phyloP scores from a whole-genome alignment of 78 protist species.

The Monocercomonoides exilis region DNA sequence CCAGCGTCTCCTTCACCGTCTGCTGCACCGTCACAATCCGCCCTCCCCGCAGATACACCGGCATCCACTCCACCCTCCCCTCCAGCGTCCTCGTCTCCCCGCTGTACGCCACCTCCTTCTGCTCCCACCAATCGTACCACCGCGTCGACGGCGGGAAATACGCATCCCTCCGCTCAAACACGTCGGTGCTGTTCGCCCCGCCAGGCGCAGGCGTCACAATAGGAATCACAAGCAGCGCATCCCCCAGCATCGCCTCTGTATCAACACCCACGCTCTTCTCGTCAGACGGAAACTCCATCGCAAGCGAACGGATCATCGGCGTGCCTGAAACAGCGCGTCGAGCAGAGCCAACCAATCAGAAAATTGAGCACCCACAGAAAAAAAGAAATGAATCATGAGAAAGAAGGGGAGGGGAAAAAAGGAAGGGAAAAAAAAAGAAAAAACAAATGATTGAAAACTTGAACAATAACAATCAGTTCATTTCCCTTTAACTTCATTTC shows the following conservation, averaged over 20 bases:
- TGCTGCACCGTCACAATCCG: neutral
- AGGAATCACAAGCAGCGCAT: slow-evolving; percentile 11
- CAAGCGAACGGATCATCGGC: neutral
- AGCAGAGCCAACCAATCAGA: too few species aligned
- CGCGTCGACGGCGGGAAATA: slow-evolving; percentile 3
- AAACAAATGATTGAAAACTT: too few species aligned
- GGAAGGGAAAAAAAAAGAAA: too few species aligned
- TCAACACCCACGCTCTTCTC: neutral
- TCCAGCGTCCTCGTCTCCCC: neutral
- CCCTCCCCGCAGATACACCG: neutral
- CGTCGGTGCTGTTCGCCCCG: neutral
- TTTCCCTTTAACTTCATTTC: too few species aligned
- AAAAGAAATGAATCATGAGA: too few species aligned
- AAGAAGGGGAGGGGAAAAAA: too few species aligned
- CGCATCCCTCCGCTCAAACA: neutral
- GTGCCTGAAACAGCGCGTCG: too few species aligned
- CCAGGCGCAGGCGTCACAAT: neutral
- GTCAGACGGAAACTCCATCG: neutral
- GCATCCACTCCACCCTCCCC: neutral
- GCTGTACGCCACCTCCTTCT: neutral
- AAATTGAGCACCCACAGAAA: too few species aligned
- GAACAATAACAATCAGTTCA: too few species aligned
- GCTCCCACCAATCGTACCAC: neutral
- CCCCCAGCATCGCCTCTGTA: slow-evolving; percentile 17
- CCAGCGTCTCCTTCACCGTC: neutral